phyloP scores from a whole-genome alignment of 148 eudicot genomes.

The Cornus controversa region DNA sequence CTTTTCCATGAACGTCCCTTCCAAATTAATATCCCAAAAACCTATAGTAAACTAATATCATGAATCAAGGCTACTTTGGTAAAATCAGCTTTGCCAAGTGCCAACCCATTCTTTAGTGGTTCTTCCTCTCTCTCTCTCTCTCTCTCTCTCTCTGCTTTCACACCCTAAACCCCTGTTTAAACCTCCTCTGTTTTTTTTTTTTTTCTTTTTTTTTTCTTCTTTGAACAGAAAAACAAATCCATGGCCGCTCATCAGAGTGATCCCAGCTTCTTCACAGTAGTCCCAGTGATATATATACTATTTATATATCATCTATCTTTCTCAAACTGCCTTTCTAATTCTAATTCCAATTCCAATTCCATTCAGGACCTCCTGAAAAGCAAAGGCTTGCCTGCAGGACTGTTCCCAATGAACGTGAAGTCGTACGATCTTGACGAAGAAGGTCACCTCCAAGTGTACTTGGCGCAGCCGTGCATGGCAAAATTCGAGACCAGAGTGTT shows the following conservation, averaged over 20 bases:
- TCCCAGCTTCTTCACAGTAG: not conserved
- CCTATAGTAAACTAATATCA: too few relatives aligned
- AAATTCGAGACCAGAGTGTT: constrained; percentile 55
- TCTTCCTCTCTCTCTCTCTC: constrained; percentile 5
- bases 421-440: constrained; percentile 39
- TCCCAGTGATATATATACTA: not conserved
- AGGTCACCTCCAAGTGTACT: constrained; percentile 46
- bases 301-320: not conserved
- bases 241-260: not conserved
- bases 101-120: not conserved
- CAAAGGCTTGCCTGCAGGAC: constrained; percentile 66
- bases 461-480: constrained; percentile 60
- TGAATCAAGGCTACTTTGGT: constrained; percentile 9
- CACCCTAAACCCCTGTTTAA: constrained; percentile 20
- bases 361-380: constrained; percentile 62
- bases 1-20: too few relatives aligned
- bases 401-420: constrained; percentile 58
- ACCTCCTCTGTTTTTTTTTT: too few relatives aligned
- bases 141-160: constrained; percentile 4
- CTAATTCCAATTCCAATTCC: constrained; percentile 13
- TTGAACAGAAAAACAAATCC: not conserved
- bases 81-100: not conserved
- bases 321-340: too few relatives aligned
- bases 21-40: not conserved
- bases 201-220: too few relatives aligned